Base-by-base conservation (phyloP, 768 basidiomycete genomes). In the Lactifluus subvellereus region DNA sequence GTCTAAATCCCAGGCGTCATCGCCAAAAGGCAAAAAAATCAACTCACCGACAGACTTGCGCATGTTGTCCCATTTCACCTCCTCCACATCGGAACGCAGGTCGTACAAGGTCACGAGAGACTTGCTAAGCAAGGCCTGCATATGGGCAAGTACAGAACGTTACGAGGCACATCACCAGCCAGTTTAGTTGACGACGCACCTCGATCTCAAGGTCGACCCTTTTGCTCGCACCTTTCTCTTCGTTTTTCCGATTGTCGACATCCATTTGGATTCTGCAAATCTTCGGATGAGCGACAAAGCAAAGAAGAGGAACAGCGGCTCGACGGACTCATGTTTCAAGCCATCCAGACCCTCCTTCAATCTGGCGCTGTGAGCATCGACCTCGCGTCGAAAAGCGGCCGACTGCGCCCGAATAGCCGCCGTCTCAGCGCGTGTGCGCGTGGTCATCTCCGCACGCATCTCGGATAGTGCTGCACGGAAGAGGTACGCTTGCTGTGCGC, bases 381-480 rank as follows among this genome's bases (percentile, higher is more conserved):
- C 86, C 49, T 98, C 97, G 65, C 93, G 78, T 62, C 94, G 82
- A 18, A 96, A 79, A 4, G 87, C 84, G n/a, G 84, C 75, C 3
- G 87, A 85, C 42, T 88, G 78, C 0, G 91, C 80, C n/a, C 86
- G 81, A 61, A 98, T 84, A n/a, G 88, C 79, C 13, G 91, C 84
- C 45, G 84, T 86, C 69, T 96, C 94, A 67, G 92, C 97, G 63
- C 89, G 84, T 4, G 89, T 87, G 55, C 82, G 84, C 69, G 92
- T 83, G 4, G 88, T 86, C 33, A 92, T 82, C 71, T 97, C 95
- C 4, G 90, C 88, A 20, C 92, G 82, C 52, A 96, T 78, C 72
- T 98, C 94, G 2, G 91, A 91, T 42, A 98, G 74, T 0, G 96
- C 97, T 20, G 97, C 97, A 51, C 88, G 86, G 74, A 97, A 97